Evolutionary conservation across 2,329 filamentous ascomycete genomes (phyloP).

Genomic region (Triangularia setosa): DNA sequence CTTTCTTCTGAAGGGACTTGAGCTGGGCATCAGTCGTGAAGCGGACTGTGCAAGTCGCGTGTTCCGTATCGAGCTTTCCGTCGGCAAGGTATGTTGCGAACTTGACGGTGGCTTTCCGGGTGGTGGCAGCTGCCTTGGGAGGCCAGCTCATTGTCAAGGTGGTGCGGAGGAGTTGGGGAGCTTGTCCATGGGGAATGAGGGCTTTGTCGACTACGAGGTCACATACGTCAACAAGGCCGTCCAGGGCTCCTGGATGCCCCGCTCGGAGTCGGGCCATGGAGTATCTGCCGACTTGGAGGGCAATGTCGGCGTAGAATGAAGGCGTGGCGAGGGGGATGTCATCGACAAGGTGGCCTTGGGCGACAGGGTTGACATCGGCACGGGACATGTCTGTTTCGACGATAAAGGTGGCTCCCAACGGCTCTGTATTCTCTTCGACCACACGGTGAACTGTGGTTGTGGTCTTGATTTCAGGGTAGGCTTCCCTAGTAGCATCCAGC

Average conservation of each 20-base stretch:
- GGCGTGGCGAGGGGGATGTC: constrained; percentile 32
- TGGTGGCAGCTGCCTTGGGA: not conserved
- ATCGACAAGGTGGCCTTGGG: constrained; percentile 36
- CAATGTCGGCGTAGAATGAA: constrained; percentile 57
- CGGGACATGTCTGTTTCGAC: constrained; percentile 53
- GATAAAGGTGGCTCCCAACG: constrained; percentile 44
- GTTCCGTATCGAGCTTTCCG: not conserved
- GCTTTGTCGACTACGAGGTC: constrained; percentile 10
- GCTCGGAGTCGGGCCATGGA: constrained; percentile 48
- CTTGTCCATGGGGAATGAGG: not conserved
- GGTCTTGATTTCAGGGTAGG: constrained; percentile 38
- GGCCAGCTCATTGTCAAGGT: constrained; percentile 2
- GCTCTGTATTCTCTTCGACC: constrained; percentile 31
- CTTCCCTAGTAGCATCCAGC: constrained; percentile 50
- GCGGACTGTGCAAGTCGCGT: not conserved
- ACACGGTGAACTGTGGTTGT: constrained; percentile 10
- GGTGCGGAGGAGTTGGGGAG: constrained; percentile 1
- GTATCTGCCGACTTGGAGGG: constrained; percentile 54
- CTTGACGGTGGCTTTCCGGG: too few species aligned
- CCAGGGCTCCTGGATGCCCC: constrained; percentile 9
- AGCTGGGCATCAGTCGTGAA: not conserved
- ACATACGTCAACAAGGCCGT: constrained; percentile 7
- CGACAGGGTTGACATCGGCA: constrained; percentile 51
- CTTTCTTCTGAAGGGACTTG: constrained; percentile 5
- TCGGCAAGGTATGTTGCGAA: too few species aligned